These are phyloP conservation scores for Saussurea involucrata DNA, from an alignment of 129 eudicot genomes.

Conservation along the genomic window DNA sequence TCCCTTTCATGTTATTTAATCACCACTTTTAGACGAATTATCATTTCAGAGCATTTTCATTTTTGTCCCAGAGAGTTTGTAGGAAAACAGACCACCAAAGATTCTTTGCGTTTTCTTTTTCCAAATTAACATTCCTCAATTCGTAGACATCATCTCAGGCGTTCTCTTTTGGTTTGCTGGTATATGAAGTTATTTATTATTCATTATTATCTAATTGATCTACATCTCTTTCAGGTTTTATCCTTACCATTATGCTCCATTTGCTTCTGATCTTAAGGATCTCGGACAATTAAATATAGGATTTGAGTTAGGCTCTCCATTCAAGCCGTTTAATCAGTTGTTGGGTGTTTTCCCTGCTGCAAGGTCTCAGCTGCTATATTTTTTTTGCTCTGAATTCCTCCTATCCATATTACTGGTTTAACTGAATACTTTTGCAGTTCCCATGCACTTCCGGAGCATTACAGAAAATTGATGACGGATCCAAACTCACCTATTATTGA, in stretches of 20 bases:
- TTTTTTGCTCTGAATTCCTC: not conserved
- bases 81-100: not conserved
- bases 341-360: conserved; percentile 45
- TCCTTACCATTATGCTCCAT: conserved; percentile 51
- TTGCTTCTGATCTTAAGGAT: conserved; percentile 48
- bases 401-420: not conserved
- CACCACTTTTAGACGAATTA: not conserved
- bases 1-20: not conserved
- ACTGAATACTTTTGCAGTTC: conserved; percentile 26
- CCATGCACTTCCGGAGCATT: conserved; percentile 39
- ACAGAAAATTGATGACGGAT: conserved; percentile 33
- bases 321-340: conserved; percentile 47
- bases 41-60: not conserved
- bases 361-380: conserved; percentile 13
- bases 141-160: not conserved
- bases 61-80: not conserved
- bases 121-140: not conserved
- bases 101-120: not conserved
- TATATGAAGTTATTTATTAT: not conserved
- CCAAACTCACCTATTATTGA: conserved; percentile 36
- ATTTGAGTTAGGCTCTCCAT: conserved; percentile 38
- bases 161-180: not conserved
- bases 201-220: not conserved
- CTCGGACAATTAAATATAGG: conserved; percentile 30
- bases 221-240: conserved; percentile 33